phyloP scores from a whole-genome alignment of 176 grass and related monocot genomes.

The sorghum (Sorghum bicolor) region DNA sequence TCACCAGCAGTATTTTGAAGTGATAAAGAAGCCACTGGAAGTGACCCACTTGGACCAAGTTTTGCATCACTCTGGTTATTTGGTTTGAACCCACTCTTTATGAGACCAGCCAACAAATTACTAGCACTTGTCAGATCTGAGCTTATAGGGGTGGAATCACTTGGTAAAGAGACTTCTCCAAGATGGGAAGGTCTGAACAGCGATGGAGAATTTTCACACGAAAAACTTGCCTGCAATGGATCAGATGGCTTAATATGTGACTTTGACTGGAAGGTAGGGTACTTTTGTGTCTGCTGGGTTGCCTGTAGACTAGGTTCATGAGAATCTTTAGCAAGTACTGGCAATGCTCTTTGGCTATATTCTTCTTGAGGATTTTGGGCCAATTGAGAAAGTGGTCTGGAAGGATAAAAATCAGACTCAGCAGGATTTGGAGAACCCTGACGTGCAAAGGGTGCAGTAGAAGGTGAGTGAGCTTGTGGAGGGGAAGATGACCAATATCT shows the following conservation, averaged over 20 bases:
- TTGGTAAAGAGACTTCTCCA: slow-evolving; percentile 40
- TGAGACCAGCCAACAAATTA: slow-evolving; percentile 63
- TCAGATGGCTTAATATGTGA: slow-evolving; percentile 30
- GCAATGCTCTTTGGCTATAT: slow-evolving; percentile 28
- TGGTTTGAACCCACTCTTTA: slow-evolving; percentile 60
- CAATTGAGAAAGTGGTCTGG: slow-evolving; percentile 35
- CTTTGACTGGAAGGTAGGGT: slow-evolving; percentile 36
- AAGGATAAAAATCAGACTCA: slow-evolving; percentile 49
- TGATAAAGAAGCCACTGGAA: slow-evolving; percentile 29
- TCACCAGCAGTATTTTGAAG: slow-evolving; percentile 33
- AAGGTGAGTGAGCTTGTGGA: slow-evolving; percentile 41
- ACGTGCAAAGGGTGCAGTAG: slow-evolving; percentile 30
- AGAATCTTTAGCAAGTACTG: slow-evolving; percentile 26
- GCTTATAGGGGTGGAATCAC: slow-evolving; percentile 24
- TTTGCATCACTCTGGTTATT: slow-evolving; percentile 30
- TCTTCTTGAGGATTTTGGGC: slow-evolving; percentile 39
- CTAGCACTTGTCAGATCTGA: slow-evolving; percentile 38
- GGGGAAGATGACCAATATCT: slow-evolving; percentile 59
- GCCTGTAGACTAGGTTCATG: slow-evolving; percentile 10
- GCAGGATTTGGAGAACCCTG: slow-evolving; percentile 46
- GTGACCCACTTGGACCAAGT: slow-evolving; percentile 40
- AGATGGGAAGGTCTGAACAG: slow-evolving; percentile 29
- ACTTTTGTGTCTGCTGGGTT: slow-evolving; percentile 42
- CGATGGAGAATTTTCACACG: slow-evolving; percentile 30
- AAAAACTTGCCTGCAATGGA: slow-evolving; percentile 26